Percentiles rank a stretch among this genome's conserved stretches.
phyloP scores from a whole-genome alignment of 805 yeast species.

The Saturnispora hagleri region DNA sequence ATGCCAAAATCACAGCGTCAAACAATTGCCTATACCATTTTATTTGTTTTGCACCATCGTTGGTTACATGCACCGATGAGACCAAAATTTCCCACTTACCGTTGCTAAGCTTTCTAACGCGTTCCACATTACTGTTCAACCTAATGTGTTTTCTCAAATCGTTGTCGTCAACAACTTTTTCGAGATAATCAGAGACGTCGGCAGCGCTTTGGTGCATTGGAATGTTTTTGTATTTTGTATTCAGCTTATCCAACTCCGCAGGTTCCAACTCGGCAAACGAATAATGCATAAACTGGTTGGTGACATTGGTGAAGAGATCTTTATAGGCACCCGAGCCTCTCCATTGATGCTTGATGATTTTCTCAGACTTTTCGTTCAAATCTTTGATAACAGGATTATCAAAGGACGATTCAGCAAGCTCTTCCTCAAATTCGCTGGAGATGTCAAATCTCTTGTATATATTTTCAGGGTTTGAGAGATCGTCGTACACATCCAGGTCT shows the following conservation, averaged over 20 bases:
- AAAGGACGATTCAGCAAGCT: conserved; percentile 24
- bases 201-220: conserved; percentile 23
- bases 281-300: conserved; percentile 31
- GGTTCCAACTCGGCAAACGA: conserved; percentile 24
- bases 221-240: conserved; percentile 9
- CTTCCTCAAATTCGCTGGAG: conserved; percentile 9
- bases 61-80: conserved; percentile 11
- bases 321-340: conserved; percentile 30
- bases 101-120: conserved; percentile 21
- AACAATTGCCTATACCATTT: conserved; percentile 38
- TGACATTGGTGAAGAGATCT: conserved; percentile 35
- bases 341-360: conserved; percentile 26
- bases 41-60: conserved; percentile 6
- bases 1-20: conserved; percentile 56
- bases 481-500: conserved; percentile 4
- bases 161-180: conserved; percentile 16
- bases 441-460: conserved; percentile 9
- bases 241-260: conserved; percentile 7
- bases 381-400: conserved; percentile 24
- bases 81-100: conserved; percentile 31
- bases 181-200: conserved; percentile 15
- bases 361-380: background rate
- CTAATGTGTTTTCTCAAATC: conserved; percentile 29
- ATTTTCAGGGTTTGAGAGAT: conserved; percentile 7
- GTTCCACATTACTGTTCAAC: conserved; percentile 34